These are phyloP conservation scores for Camillea tinctor DNA, from an alignment of 2,329 filamentous ascomycete genomes.

Conservation along the genomic window DNA sequence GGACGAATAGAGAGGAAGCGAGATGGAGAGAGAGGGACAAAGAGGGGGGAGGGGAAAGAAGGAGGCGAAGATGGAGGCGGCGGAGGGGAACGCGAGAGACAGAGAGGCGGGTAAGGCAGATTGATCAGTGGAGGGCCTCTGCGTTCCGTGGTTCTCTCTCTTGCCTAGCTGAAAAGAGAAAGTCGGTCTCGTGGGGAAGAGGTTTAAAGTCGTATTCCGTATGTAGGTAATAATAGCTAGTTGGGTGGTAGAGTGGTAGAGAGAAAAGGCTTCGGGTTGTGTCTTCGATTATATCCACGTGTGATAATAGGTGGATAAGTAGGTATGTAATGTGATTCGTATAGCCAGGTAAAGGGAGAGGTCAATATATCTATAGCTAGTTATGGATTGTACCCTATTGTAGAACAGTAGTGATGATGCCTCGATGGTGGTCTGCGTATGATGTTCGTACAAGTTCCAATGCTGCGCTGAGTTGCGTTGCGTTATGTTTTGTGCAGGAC, in stretches of 20 bases:
- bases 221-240: not conserved
- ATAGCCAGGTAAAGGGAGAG: not conserved
- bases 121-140: not conserved
- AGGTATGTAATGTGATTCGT: not conserved
- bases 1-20: constrained; percentile 8
- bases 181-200: not conserved
- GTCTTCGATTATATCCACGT: not conserved
- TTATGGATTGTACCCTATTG: not conserved
- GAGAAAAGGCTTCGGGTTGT: not conserved
- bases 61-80: constrained; percentile 3
- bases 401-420: not conserved
- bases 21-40: constrained; percentile 8
- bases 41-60: constrained; percentile 6
- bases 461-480: not conserved
- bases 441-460: not conserved
- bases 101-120: not conserved
- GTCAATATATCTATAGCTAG: not conserved
- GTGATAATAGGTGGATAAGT: not conserved
- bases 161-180: not conserved
- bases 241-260: not conserved
- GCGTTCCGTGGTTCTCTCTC: not conserved
- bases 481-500: not conserved
- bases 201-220: too few species aligned
- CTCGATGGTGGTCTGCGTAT: not conserved
- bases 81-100: not conserved